Evolutionary conservation across 768 basidiomycete genomes (phyloP).

Genomic region (Suillus paluster): DNA sequence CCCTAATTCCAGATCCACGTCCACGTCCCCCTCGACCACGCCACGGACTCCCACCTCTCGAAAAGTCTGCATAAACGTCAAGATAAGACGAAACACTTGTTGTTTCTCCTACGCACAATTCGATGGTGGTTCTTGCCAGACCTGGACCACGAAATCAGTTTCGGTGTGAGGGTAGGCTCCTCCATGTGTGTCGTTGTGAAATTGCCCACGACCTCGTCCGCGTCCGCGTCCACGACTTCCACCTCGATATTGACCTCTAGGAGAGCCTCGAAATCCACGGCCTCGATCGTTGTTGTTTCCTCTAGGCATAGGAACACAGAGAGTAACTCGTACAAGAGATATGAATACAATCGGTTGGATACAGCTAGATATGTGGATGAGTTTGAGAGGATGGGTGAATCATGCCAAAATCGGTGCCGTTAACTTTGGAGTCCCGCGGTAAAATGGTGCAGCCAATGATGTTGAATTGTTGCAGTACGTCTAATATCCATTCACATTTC

Average conservation of each 20-base stretch:
- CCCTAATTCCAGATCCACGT: constrained; percentile 15
- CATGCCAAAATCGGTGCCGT: background rate
- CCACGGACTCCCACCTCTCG: constrained; percentile 10
- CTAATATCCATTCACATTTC: background rate
- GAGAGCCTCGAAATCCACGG: constrained; percentile 27
- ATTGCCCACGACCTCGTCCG: background rate
- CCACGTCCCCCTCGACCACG: constrained; percentile 14
- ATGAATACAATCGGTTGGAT: constrained; percentile 6
- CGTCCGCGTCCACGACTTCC: constrained; percentile 21
- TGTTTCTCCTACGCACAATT: constrained; percentile 20
- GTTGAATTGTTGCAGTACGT: too few species aligned
- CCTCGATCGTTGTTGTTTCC: constrained; percentile 21
- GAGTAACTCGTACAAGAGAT: constrained; percentile 2
- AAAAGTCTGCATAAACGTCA: constrained; percentile 14
- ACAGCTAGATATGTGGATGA: background rate
- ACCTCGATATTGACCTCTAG: too few species aligned
- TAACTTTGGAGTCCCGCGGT: too few species aligned
- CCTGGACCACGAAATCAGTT: constrained; percentile 28
- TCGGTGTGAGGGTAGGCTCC: constrained; percentile 28
- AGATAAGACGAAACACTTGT: constrained; percentile 1
- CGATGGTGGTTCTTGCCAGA: constrained; percentile 20
- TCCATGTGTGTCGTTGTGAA: background rate
- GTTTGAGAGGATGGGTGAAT: background rate
- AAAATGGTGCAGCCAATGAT: too few species aligned
- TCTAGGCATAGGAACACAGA: constrained; percentile 23